A percentile compares a stretch with the other conserved stretches of the same genome.
phyloP scores from a whole-genome alignment of 1,284 basidiomycete species.

The Pseudozyma hubeiensis region DNA sequence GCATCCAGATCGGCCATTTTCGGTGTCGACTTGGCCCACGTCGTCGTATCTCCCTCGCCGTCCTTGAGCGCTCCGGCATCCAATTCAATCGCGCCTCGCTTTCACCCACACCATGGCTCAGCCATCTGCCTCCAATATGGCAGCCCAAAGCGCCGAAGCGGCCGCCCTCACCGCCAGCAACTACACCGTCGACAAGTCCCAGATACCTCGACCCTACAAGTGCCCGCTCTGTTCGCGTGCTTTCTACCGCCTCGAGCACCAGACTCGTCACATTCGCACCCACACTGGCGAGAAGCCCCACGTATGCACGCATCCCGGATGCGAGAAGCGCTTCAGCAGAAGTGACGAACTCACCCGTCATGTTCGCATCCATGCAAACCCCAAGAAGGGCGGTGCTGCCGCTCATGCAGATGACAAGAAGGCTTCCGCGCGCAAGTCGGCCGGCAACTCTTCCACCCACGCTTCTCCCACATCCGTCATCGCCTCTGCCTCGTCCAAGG shows the following conservation, averaged over 20 bases:
- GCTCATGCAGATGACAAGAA: conserved; percentile 34
- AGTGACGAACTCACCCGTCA: conserved; percentile 97
- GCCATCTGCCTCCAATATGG: conserved; percentile 34
- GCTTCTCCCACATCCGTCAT: conserved; percentile 23
- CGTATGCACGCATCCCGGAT: conserved; percentile 89
- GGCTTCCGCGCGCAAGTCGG: conserved; percentile 31
- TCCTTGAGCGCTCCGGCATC: conserved; percentile 30
- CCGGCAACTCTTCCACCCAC: conserved; percentile 13
- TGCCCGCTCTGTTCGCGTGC: conserved; percentile 67
- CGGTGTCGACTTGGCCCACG: background rate
- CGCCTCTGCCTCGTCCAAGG: conserved; percentile 37
- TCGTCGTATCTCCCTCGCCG: conserved; percentile 4
- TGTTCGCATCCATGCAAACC: conserved; percentile 84
- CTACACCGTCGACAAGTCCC: conserved; percentile 65
- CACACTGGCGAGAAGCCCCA: conserved; percentile 99
- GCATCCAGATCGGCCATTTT: no score
- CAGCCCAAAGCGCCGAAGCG: conserved; percentile 26
- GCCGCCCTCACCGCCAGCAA: conserved; percentile 44
- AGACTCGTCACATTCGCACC: conserved; percentile 97
- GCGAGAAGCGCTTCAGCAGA: conserved; percentile 97
- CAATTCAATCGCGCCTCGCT: conserved; percentile 24
- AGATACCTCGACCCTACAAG: conserved; percentile 68
- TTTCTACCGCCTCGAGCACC: conserved; percentile 67
- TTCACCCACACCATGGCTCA: conserved; percentile 30
- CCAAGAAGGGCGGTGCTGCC: conserved; percentile 52